A percentile compares a stretch with the other conserved stretches of the same genome.
Conservation (phyloP, 495 filamentous ascomycete species). For the Penicillium dipodomyicola region DNA sequence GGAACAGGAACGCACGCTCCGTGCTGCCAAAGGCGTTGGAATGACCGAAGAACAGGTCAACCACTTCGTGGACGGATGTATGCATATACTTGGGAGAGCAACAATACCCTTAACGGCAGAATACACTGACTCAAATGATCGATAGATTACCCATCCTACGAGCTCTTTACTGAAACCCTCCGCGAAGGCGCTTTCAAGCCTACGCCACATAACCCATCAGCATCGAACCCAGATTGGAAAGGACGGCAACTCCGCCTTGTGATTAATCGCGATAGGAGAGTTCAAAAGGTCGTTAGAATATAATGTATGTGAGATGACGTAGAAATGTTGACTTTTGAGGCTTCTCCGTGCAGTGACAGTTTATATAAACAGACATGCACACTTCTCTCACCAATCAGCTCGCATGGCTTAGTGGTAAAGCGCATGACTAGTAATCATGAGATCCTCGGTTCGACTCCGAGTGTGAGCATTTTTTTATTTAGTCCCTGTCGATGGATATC, state of each 20-base stretch:
- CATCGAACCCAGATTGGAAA: conserved; percentile 40
- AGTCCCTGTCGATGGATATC: no score
- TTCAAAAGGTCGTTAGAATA: conserved; percentile 55
- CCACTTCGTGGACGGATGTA: conserved; percentile 67
- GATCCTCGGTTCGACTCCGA: conserved; percentile 17
- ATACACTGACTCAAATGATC: conserved; percentile 7
- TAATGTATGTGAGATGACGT: conserved; percentile 24
- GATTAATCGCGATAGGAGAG: conserved; percentile 64
- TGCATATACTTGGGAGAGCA: conserved; percentile 21
- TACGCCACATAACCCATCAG: conserved; percentile 14
- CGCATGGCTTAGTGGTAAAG: conserved; percentile 17
- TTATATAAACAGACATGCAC: no score
- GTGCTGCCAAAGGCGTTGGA: conserved; percentile 61
- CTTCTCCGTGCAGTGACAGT: no score
- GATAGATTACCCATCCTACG: conserved; percentile 64
- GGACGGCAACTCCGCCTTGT: conserved; percentile 65
- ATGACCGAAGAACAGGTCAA: conserved; percentile 75
- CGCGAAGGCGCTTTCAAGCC: conserved; percentile 60
- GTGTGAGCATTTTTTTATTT: conserved; percentile 15
- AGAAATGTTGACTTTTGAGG: not conserved
- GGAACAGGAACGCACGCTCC: conserved; percentile 73
- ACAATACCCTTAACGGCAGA: not conserved
- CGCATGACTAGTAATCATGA: conserved; percentile 17
- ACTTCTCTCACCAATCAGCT: not conserved
- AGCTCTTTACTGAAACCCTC: conserved; percentile 70